Percentiles rank a stretch among this genome's conserved stretches.
Conservation (phyloP, 495 filamentous ascomycete genomes). For the Aspergillus panamensis region DNA sequence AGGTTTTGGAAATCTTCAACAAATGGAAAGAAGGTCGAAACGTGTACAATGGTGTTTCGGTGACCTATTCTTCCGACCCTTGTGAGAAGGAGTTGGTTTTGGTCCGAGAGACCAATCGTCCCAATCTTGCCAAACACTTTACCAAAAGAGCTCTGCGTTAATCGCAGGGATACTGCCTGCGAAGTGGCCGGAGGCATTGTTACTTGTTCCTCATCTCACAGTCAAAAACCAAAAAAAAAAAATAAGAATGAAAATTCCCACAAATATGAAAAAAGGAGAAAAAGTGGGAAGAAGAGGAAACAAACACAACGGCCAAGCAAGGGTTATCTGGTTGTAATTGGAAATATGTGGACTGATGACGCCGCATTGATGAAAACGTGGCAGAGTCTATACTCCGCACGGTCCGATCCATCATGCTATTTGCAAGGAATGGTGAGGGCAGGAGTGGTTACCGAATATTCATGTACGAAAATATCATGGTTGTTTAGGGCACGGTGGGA, state of each 20-base stretch:
- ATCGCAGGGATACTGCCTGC: slow-evolving; percentile 1
- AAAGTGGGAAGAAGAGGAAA: slow-evolving; percentile 3
- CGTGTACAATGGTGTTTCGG: slow-evolving; percentile 29
- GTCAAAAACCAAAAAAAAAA: neutral
- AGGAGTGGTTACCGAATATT: neutral
- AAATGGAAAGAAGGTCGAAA: slow-evolving; percentile 24
- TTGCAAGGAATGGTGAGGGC: neutral
- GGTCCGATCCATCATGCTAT: neutral
- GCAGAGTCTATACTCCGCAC: neutral
- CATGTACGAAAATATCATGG: slow-evolving; percentile 8
- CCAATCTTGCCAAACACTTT: slow-evolving; percentile 17
- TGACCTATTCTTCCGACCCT: slow-evolving; percentile 36
- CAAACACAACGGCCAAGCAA: neutral
- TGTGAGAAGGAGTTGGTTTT: slow-evolving; percentile 35
- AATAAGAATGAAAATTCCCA: neutral
- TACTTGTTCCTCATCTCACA: neutral
- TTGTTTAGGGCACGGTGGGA: slow-evolving; percentile 1
- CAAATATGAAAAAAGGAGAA: slow-evolving; percentile 5
- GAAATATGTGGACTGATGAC: slow-evolving; percentile 7
- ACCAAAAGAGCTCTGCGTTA: slow-evolving; percentile 18
- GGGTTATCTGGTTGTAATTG: slow-evolving; percentile 9
- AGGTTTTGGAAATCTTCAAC: slow-evolving; percentile 29
- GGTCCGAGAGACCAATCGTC: slow-evolving; percentile 20
- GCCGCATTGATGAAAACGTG: slow-evolving; percentile 8
- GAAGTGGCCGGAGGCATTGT: neutral